These are phyloP conservation scores for Suhomyces pyralidae DNA, from an alignment of 805 yeast species.

Conservation along the genomic window DNA sequence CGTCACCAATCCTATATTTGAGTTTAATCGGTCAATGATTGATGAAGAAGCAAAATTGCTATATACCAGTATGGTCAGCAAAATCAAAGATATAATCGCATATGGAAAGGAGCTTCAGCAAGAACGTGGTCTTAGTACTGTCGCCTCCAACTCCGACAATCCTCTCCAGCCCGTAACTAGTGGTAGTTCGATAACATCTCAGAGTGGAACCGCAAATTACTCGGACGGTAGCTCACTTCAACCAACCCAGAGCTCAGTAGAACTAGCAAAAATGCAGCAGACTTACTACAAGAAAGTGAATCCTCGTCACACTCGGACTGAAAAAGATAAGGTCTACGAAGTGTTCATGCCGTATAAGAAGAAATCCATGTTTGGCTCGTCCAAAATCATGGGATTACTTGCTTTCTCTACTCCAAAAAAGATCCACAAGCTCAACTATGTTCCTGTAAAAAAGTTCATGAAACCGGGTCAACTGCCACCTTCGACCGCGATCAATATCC, in stretches of 20 bases:
- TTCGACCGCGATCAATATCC: constrained; percentile 22
- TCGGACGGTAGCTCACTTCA: not conserved
- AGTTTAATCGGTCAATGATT: constrained; percentile 28
- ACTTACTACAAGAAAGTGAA: constrained; percentile 21
- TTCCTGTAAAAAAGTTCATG: constrained; percentile 18
- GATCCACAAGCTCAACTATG: constrained; percentile 26
- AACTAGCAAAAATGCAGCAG: constrained; percentile 29
- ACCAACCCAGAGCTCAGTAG: constrained; percentile 22
- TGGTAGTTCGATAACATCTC: not conserved
- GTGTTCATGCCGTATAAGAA: constrained; percentile 29
- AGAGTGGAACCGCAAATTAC: not conserved
- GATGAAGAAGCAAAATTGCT: constrained; percentile 33
- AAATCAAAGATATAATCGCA: constrained; percentile 27
- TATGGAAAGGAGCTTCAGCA: constrained; percentile 20
- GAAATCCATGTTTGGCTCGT: constrained; percentile 26
- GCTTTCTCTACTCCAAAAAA: constrained; percentile 31
- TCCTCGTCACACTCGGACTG: constrained; percentile 2
- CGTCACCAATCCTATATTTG: constrained; percentile 21
- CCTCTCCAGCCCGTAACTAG: not conserved
- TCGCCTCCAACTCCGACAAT: not conserved
- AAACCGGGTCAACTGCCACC: constrained; percentile 6
- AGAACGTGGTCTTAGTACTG: not conserved
- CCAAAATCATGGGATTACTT: constrained; percentile 32
- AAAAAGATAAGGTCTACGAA: constrained; percentile 20
- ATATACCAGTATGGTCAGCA: constrained; percentile 24